phyloP scores from a whole-genome alignment of 345 rosid genomes.

The Aquilaria malaccensis region DNA sequence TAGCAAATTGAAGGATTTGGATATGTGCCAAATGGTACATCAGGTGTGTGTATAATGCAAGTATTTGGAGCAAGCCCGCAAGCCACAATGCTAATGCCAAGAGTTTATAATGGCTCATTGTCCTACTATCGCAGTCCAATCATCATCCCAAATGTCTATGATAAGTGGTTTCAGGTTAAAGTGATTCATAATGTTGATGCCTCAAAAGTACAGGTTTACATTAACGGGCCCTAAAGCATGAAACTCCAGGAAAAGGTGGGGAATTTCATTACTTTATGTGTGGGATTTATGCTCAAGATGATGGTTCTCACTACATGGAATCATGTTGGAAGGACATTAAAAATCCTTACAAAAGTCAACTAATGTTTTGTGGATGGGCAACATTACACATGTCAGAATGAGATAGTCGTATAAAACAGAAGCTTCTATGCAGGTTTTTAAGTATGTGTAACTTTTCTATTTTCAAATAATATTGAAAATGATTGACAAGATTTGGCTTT shows the following conservation, averaged over 20 bases:
- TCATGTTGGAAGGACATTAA: constrained; percentile 30
- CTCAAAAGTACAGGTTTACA: constrained; percentile 17
- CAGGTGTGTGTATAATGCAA: constrained; percentile 18
- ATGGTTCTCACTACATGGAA: constrained; percentile 28
- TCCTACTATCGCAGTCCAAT: constrained; percentile 14
- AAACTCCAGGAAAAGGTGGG: constrained; percentile 26
- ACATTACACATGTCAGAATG: no score
- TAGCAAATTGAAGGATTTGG: constrained; percentile 16
- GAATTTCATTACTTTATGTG: constrained; percentile 23
- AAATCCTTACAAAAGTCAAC: constrained; percentile 12
- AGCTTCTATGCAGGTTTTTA: no score
- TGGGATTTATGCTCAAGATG: constrained; percentile 26
- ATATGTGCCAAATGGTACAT: constrained; percentile 11
- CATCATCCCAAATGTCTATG: constrained; percentile 15
- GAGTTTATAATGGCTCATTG: constrained; percentile 31
- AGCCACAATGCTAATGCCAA: constrained; percentile 17
- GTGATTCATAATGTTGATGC: constrained; percentile 30
- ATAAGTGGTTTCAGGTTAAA: constrained; percentile 28
- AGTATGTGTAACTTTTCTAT: no score
- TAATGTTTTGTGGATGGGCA: no score
- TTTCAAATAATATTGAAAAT: no score
- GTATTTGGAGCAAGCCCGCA: constrained; percentile 15
- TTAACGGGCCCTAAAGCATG: constrained; percentile 19
- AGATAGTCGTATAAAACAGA: no score
- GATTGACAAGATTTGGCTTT: no score